Evolutionary conservation across 495 filamentous ascomycete genomes (phyloP), one percentile per base, ranked within the genome.

Genomic region (Lasiosphaeria hispida): DNA sequence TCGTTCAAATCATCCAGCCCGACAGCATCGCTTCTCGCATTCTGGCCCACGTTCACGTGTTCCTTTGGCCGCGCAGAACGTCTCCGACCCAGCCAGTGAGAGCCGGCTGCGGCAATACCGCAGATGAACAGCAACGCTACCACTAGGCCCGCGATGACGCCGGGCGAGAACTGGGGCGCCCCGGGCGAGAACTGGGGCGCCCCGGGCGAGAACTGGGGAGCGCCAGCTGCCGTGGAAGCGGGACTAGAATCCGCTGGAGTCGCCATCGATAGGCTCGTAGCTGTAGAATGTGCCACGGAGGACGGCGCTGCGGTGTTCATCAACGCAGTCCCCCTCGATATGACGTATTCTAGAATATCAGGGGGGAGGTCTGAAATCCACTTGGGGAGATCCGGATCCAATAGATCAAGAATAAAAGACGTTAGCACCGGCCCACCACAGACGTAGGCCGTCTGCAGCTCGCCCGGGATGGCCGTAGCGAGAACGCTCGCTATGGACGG

Each of bases 401-500:
- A 2, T 9, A 23, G 15, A n/a, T 48, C 45, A 10, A 48, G 9
- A 7, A 48, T 7, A 23, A 48, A 48, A 15, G 45, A 48, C 30
- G 45, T 48, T n/a, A 48, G 30, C 9, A n/a, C 45, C 13, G 45
- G 45, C 15, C 45, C 45, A 8, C 45, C 45, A 23, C 45, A 48
- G 45, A 48, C 45, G 45, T 19, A 48, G 0, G 45, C 45, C 45
- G 45, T 48, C 30, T 48, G 45, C 7, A 48, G 45, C 14, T 48
- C 45, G 45, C 45, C 14, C 17, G 45, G 45, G 17, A 48, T 23
- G 9, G 45, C 45, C 7, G 45, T 48, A 23, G 45, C 15, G 30
- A 48, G 45, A 15, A 48, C 45, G 45, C 45, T 48, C 15, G 45
- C 45, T 15, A 48, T 48, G 23, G 45, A 48, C 13, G 45, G 45